Evolutionary conservation across 2,329 filamentous ascomycete species (phyloP), one percentile per base, ranked within the genome.

Genomic region (Aureobasidium sp.): DNA sequence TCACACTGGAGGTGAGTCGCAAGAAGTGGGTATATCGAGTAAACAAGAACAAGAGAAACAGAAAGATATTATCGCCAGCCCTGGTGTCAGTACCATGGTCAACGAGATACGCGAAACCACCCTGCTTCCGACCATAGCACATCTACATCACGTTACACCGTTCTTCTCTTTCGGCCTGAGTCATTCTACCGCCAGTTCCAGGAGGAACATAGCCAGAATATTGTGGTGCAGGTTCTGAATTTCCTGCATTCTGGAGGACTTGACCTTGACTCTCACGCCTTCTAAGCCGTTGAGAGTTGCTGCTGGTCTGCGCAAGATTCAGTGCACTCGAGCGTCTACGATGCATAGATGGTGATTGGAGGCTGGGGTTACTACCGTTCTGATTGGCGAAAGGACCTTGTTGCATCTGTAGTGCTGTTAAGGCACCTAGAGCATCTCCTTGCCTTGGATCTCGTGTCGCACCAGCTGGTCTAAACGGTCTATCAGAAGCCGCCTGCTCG

Each of bases 401-500:
- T 54, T 73, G 72, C 36, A 66, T 61, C 37, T 69, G 63, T 9
- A 74, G 53, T 9, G 70, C 69, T 50, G 72, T 69, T 9, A 73
- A 67, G 1, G 72, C 69, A n/a, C 68, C 68, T 7, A 73, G 63
- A 7, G 72, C 69, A 57, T 72, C 69, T 3, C 71, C 70, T 49
- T 72, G 72, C 42, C 66, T 61, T 10, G 45, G 53, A 4, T 66
- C 61, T 4, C 70, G 68, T n/a, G 68, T 69, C 5, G 66, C 63
- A 29, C 70, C 70, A 1, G 67, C 68, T 55, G 71, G 71, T 27
- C 72, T 64, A 65, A 86, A 87, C 2, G 78, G 78, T n/a, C 79
- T 78, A 47, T 79, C 78, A 14, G 75, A 79, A 0, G 84, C 79
- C 21, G 84, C 83, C 70, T 87, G 83, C 70, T 88, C 86, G 67